Evolutionary conservation across 2,329 filamentous ascomycete species (phyloP).

Genomic region (Metarhizium album): DNA sequence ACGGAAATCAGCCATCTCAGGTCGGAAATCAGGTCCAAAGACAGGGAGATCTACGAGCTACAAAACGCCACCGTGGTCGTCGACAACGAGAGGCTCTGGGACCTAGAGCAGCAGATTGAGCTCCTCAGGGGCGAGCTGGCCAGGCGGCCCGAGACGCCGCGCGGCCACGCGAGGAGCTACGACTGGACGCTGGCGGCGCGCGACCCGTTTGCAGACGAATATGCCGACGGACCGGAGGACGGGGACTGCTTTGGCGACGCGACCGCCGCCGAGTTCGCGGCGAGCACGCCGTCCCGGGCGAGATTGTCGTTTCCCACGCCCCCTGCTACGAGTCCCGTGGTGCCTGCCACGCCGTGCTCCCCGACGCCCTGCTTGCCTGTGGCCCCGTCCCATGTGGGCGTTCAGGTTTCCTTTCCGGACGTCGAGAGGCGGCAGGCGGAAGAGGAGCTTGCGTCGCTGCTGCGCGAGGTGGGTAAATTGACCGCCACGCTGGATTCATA

Average conservation of each 20-base stretch:
- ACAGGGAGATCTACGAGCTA: constrained; percentile 42
- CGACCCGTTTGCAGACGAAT: constrained; percentile 34
- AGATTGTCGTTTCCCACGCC: constrained; percentile 43
- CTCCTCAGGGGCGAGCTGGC: constrained; percentile 24
- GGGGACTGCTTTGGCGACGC: constrained; percentile 36
- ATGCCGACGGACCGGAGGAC: constrained; percentile 26
- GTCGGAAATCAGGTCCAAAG: constrained; percentile 36
- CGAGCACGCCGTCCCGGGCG: constrained; percentile 38
- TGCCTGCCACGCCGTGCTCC: constrained; percentile 27
- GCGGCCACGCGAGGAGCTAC: constrained; percentile 14
- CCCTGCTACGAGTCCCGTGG: constrained; percentile 40
- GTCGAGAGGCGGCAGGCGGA: constrained; percentile 30
- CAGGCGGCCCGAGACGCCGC: constrained; percentile 10
- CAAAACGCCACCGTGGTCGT: constrained; percentile 38
- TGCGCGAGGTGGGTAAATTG: constrained; percentile 37
- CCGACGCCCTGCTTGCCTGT: constrained; percentile 8
- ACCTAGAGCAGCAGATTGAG: constrained; percentile 28
- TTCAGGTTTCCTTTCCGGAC: constrained; percentile 33
- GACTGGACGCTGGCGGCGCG: constrained; percentile 42
- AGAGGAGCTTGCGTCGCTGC: constrained; percentile 37
- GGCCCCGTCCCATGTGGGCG: constrained; percentile 20
- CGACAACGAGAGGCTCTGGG: constrained; percentile 35
- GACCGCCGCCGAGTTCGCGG: constrained; percentile 38
- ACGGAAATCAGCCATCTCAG: constrained; percentile 39
- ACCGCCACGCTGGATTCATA: constrained; percentile 37